These are phyloP conservation scores for Phialemonium atrogriseum DNA, from an alignment of 2,329 filamentous ascomycete genomes.

Conservation along the genomic window DNA sequence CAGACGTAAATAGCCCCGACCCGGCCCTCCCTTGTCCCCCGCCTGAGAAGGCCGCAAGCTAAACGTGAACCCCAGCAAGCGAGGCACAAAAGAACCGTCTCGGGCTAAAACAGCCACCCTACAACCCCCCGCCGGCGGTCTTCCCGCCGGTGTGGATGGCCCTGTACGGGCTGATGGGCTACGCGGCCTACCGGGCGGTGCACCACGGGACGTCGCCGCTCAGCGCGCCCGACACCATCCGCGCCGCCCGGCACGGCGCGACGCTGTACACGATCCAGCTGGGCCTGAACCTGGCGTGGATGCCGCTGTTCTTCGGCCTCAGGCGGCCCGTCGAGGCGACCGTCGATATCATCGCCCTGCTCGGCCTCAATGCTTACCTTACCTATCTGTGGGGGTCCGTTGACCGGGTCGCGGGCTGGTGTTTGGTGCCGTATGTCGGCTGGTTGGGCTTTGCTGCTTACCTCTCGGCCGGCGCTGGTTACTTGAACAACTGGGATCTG, in stretches of 20 bases:
- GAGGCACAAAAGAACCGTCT: conserved; percentile 55
- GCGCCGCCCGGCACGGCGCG: conserved; percentile 57
- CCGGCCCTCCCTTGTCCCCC: conserved; percentile 2
- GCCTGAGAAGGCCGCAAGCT: too few relatives aligned
- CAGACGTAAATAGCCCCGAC: conserved; percentile 53
- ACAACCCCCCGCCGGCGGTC: conserved; percentile 50
- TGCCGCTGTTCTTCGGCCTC: conserved; percentile 83
- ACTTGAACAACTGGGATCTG: conserved; percentile 62
- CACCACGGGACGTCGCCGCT: conserved; percentile 51
- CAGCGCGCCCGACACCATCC: conserved; percentile 42
- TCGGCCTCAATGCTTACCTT: conserved; percentile 65
- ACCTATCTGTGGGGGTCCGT: conserved; percentile 68
- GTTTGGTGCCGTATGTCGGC: conserved; percentile 70
- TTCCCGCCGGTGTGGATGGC: conserved; percentile 60
- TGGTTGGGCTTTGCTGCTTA: conserved; percentile 90
- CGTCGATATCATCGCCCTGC: conserved; percentile 63
- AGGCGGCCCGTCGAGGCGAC: conserved; percentile 67
- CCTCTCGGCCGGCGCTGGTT: conserved; percentile 60
- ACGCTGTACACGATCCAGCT: conserved; percentile 83
- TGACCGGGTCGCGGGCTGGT: conserved; percentile 64
- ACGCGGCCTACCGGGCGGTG: conserved; percentile 74
- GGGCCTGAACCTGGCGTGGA: conserved; percentile 79
- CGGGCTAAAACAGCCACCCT: conserved; percentile 58
- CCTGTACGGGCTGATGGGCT: conserved; percentile 77
- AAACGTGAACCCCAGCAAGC: conserved; percentile 28